Evolutionary conservation across 257 asterid species (phyloP).

Genomic region (Solanum rostratum): DNA sequence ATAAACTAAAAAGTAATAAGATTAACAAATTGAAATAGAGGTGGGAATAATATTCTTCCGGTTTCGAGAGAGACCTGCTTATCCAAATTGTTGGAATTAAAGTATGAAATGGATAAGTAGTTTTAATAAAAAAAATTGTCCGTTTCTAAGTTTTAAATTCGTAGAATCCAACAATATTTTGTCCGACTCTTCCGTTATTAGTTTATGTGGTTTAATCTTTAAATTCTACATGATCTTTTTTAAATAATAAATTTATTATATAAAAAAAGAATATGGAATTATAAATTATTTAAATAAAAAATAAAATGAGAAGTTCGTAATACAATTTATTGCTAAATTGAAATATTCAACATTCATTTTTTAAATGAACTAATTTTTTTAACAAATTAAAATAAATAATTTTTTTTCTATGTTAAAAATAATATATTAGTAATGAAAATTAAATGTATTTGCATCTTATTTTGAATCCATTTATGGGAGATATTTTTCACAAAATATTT

Average conservation of each 20-base stretch:
- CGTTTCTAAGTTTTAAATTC: neutral
- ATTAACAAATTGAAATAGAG: no score
- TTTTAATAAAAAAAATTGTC: neutral
- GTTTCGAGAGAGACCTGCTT: neutral
- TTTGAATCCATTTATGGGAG: neutral
- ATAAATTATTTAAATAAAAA: neutral
- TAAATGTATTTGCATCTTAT: neutral
- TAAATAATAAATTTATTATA: no score
- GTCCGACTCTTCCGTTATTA: no score
- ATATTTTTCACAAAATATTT: neutral
- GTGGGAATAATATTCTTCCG: neutral
- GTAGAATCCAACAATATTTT: neutral
- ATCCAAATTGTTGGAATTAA: neutral
- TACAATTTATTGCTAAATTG: neutral
- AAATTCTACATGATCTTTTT: no score
- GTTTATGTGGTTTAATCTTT: no score
- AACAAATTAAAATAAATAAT: neutral
- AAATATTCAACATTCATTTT: no score
- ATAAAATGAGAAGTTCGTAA: neutral
- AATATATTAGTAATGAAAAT: neutral
- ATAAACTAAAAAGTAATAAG: neutral
- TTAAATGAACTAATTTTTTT: neutral
- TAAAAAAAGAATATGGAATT: neutral
- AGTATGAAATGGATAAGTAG: neutral
- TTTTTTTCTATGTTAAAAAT: no score